Base-by-base conservation (phyloP, 345 rosid genomes). In the Corchorus capsularis region DNA sequence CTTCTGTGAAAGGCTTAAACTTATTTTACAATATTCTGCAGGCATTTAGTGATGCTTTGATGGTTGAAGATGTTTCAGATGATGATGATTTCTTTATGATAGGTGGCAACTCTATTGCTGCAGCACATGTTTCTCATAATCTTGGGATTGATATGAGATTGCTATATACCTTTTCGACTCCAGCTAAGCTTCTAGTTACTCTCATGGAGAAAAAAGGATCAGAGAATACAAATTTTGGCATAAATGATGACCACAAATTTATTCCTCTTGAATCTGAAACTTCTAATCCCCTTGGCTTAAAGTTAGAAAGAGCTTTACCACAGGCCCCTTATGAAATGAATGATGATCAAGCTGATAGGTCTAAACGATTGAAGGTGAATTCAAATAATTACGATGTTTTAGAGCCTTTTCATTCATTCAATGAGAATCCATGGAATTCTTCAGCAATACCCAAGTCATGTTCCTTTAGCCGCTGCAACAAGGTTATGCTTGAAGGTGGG, bases 21-120 rank as follows among this genome's bases (percentile, higher is more conserved):
- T 49, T 66, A 59, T 34, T 37, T 65, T 49, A n/a, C 6, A 71
- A 32, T 75, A 68, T 82, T 77, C 79, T 73, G 53, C 85, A 95
- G 99, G 97, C 93, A 57, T 83, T 92, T 86, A 84, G 87, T 86
- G 88, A 89, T 66, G 92, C 88, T 79, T 75, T 96, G 84, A 74
- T 87, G 91, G 84, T 91, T 64, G 82, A 87, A 81, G 93, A 86
- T 76, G 86, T 96, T 77, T 86, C 88, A 68, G 85, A 82, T 45
- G 86, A 87, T 82, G 96, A 87, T 71, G 89, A 96, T 87, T 96
- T 96, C 86, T 96, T 96, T 83, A 73, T 71, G 56, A 82, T 92
- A 79, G 99, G 98, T 77, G 99, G 99, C 76, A 89, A 91, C 83
- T 96, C 99, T 56, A 76, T 96, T 67, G 66, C 94, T 32, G 99